phyloP scores from a whole-genome alignment of 2,329 filamentous ascomycete genomes.

The Coleophoma eucalyptorum region DNA sequence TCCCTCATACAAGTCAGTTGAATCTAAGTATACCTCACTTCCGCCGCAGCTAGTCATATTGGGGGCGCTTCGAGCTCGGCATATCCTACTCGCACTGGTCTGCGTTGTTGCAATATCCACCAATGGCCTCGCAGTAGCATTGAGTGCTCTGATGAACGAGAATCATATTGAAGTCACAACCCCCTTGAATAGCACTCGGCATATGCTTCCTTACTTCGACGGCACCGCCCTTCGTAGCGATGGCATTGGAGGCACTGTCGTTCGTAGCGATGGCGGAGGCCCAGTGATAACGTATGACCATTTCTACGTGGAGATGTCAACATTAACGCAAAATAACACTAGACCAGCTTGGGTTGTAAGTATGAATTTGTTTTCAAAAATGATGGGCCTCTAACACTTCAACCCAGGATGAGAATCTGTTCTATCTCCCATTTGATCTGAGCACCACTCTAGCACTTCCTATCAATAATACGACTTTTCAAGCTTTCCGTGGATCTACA shows the following conservation, averaged over 20 bases:
- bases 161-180: neutral
- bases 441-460: neutral
- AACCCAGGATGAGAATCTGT: constrained; percentile 29
- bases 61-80: constrained; percentile 38
- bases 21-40: constrained; percentile 46
- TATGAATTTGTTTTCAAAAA: neutral
- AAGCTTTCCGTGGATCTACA: constrained; percentile 24
- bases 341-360: constrained; percentile 45
- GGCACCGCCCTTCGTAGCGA: neutral
- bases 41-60: constrained; percentile 49
- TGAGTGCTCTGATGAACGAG: constrained; percentile 48
- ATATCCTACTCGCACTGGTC: constrained; percentile 42
- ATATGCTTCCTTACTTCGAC: constrained; percentile 8
- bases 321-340: constrained; percentile 35
- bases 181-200: constrained; percentile 1
- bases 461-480: neutral
- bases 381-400: neutral
- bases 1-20: constrained; percentile 31
- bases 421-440: constrained; percentile 42
- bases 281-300: constrained; percentile 29
- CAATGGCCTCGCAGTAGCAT: constrained; percentile 48
- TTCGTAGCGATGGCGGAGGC: neutral
- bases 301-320: constrained; percentile 40
- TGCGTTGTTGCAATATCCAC: constrained; percentile 44
- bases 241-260: neutral